Base-by-base conservation (phyloP, 345 rosid genomes). In the Melaleuca alternifolia region DNA sequence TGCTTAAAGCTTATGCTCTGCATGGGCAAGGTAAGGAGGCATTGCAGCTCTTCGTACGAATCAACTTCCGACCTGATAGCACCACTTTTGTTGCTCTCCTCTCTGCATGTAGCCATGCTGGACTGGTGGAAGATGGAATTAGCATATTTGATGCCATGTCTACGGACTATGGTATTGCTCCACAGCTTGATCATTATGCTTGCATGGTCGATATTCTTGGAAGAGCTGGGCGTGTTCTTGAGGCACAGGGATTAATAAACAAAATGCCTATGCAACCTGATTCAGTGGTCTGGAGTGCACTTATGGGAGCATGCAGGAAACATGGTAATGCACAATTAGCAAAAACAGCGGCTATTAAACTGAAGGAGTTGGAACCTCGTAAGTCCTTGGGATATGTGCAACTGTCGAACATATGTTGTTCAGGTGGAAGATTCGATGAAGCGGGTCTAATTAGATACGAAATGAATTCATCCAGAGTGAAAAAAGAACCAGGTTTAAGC, bases 71-170 rank as follows among this genome's bases (percentile, higher is more conserved):
- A 65, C 96, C 99, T 0, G 98, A 95, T 92, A 89, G 97, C 88
- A 91, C 97, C 3, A 95, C 99, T 52, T 93, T 95, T 86, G 93
- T 96, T 77, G 92, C 98, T 24, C 91, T 96, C 83, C 96, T 96
- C 82, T 93, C 95, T 20, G 98, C 98, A 81, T 96, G 97, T 84
- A 95, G 99, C 91, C 99, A 96, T 87, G 92, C 94, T 86, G 99
- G 98, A 79, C 89, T 93, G 88, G 97, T 93, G 84, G 93, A 95
- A 91, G 92, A 97, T 89, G 98, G 98, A 71, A 90, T 90, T 28
- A 57, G 71, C 88, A 91, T 95, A 84, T 97, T 93, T 71, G 93
- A 91, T 50, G 92, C 92, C 87, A 97, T 96, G 97, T 87, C 71
- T 84, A 86, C 85, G 41, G 88, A 86, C 71, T 91, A 93, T 87